Percentiles rank a stretch among this genome's conserved stretches.
phyloP scores from a whole-genome alignment of 2,329 filamentous ascomycete species.

The Eutypella sp. region DNA sequence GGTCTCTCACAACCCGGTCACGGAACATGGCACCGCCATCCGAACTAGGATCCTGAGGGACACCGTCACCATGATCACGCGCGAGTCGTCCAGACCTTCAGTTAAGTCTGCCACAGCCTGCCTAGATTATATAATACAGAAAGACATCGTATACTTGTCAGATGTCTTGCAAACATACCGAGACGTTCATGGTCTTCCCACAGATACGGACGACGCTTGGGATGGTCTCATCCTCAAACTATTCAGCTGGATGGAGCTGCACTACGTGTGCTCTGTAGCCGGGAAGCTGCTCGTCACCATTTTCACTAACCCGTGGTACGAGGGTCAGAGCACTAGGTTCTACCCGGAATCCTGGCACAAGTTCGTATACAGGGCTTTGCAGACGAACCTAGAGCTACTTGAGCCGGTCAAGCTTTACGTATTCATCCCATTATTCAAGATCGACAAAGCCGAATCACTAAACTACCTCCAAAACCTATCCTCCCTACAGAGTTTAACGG shows the following conservation, averaged over 20 bases:
- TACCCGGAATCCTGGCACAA: slow-evolving; percentile 46
- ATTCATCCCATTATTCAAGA: slow-evolving; percentile 57
- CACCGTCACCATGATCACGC: slow-evolving; percentile 54
- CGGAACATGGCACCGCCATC: slow-evolving; percentile 30
- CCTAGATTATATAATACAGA: slow-evolving; percentile 60
- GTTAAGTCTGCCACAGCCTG: slow-evolving; percentile 67
- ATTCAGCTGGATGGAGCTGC: slow-evolving; percentile 52
- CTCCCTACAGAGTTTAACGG: slow-evolving; percentile 41
- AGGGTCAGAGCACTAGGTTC: slow-evolving; percentile 25
- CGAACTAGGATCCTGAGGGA: slow-evolving; percentile 44
- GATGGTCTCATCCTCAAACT: slow-evolving; percentile 43
- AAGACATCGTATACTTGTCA: slow-evolving; percentile 47
- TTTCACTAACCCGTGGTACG: slow-evolving; percentile 42
- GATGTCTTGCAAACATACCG: slow-evolving; percentile 41
- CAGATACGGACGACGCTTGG: slow-evolving; percentile 36
- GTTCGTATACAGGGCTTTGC: slow-evolving; percentile 50
- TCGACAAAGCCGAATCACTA: slow-evolving; percentile 48
- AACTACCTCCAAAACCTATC: slow-evolving; percentile 55
- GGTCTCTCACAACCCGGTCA: slow-evolving; percentile 44
- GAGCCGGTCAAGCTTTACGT: slow-evolving; percentile 62
- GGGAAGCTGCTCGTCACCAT: slow-evolving; percentile 57
- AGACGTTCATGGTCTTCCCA: slow-evolving; percentile 21
- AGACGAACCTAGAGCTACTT: slow-evolving; percentile 45
- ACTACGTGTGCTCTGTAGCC: slow-evolving; percentile 54
- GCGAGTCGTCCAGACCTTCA: slow-evolving; percentile 56